Base-by-base conservation (phyloP, 2,329 filamentous ascomycete species). In the Sclerotinia sclerotiorum region DNA sequence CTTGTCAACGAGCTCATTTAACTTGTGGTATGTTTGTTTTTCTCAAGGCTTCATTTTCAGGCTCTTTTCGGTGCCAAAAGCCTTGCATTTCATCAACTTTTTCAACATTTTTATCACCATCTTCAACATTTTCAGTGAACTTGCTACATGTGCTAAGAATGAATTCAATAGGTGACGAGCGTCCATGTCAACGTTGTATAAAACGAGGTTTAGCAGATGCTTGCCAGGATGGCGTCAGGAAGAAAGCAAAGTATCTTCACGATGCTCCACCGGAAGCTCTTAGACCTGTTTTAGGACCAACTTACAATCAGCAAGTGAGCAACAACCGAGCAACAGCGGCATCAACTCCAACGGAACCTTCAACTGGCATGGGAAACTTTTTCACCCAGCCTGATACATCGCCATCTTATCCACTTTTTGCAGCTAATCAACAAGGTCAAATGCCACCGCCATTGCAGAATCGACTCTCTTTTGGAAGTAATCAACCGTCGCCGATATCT, bases 171-270 rank as follows among this genome's bases (percentile, higher is more conserved):
- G 95, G 94, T 76, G 95, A 99, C 79, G 94, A 99, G 79, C 87
- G 95, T 74, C 95, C 95, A 65, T 99, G 95, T 78, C 88, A 93
- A 77, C 86, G 95, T 76, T 99, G 95, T 79, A 93, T 98, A 74
- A 97, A 97, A 80, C 90, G 95, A 75, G 92, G 93, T 57, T 86
- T 98, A 29, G 91, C 93, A 76, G 93, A 97, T 78, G 88, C 88
- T 70, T 99, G 95, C 77, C 93, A 97, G 79, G 95, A 99, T 78
- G 95, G 95, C 66, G 93, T 98, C 64, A 90, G 95, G 72, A 99
- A 99, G 81, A 99, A 98, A 84, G 95, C 95, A 65, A 99, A 99
- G 80, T 99, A 99, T 79, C 90, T 99, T 68, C 94, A 98, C 77
- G 95, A 98, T 84, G 93, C 94, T 35, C 94, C 94, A 48, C 88